Percentiles rank a stretch among this genome's conserved stretches.
phyloP scores from a whole-genome alignment of 768 basidiomycete genomes.

The Leccinellum luteum region DNA sequence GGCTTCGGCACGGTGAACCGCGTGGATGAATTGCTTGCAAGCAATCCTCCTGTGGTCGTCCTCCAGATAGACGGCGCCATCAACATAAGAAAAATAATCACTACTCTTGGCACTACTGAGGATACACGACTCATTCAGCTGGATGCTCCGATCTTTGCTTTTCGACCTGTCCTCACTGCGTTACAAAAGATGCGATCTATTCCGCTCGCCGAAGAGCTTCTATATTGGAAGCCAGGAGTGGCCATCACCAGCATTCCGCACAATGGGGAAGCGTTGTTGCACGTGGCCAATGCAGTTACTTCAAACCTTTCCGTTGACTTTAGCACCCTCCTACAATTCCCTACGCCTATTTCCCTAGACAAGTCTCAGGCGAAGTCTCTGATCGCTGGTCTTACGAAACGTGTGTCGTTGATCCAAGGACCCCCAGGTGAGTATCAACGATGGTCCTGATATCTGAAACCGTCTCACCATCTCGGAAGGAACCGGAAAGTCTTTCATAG shows the following conservation, averaged over 20 bases:
- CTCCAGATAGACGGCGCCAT: constrained; percentile 49
- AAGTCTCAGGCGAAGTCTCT: constrained; percentile 45
- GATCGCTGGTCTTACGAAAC: constrained; percentile 50
- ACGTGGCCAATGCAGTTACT: constrained; percentile 23
- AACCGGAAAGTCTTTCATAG: constrained; percentile 73
- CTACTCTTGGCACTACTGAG: constrained; percentile 32
- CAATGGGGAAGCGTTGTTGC: constrained; percentile 4
- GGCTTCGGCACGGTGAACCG: constrained; percentile 55
- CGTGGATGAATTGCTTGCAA: constrained; percentile 50
- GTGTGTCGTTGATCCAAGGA: constrained; percentile 63
- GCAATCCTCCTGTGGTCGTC: constrained; percentile 47
- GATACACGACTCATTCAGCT: constrained; percentile 50
- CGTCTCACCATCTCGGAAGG: constrained; percentile 37
- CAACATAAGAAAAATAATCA: constrained; percentile 38
- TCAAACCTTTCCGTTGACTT: constrained; percentile 39
- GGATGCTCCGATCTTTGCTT: constrained; percentile 58
- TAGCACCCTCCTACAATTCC: constrained; percentile 30
- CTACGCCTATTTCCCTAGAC: constrained; percentile 47
- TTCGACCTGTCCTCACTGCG: constrained; percentile 56
- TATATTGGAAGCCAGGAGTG: constrained; percentile 46
- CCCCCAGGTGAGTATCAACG: constrained; percentile 53
- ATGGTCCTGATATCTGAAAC: not conserved
- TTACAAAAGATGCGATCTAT: constrained; percentile 44
- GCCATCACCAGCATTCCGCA: not conserved
- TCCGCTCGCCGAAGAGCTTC: constrained; percentile 49